A percentile compares a stretch with the other conserved stretches of the same genome.
Conservation (phyloP, 2,329 filamentous ascomycete species). For the Pseudogymnoascus sp. region DNA sequence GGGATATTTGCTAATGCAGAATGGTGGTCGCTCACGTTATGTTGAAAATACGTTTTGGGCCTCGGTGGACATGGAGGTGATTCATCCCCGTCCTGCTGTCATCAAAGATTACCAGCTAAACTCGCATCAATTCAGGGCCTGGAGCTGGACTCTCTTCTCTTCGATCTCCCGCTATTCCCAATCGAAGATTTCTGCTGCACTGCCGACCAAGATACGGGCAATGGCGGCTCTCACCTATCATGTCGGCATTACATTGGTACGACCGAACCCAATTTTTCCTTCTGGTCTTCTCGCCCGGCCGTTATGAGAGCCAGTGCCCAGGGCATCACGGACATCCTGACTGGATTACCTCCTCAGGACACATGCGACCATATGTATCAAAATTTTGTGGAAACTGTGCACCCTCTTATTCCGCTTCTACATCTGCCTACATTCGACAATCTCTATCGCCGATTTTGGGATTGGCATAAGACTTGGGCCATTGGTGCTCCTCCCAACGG, state of each 20-base stretch:
- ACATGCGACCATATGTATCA: constrained; percentile 7
- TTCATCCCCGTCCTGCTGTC: constrained; percentile 14
- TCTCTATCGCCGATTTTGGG: not conserved
- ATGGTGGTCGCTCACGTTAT: constrained; percentile 54
- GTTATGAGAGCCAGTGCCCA: not conserved
- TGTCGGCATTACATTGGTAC: constrained; percentile 27
- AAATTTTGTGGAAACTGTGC: constrained; percentile 4
- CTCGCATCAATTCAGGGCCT: not conserved
- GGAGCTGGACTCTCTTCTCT: constrained; percentile 5
- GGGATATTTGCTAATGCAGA: constrained; percentile 10
- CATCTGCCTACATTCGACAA: constrained; percentile 6
- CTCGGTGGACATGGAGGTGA: constrained; percentile 64
- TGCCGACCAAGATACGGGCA: constrained; percentile 41
- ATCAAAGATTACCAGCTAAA: not conserved
- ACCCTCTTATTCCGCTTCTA: constrained; percentile 4
- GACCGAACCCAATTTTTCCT: constrained; percentile 31
- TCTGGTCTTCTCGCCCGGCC: constrained; percentile 33
- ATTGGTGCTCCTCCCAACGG: not conserved
- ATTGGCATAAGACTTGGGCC: constrained; percentile 1
- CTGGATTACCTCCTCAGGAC: not conserved
- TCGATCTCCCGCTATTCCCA: constrained; percentile 1
- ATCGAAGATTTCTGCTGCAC: not conserved
- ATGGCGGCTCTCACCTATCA: constrained; percentile 33
- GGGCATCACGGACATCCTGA: not conserved
- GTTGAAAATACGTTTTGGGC: constrained; percentile 69